These are phyloP conservation scores for Epichloe festucae DNA, from an alignment of 2,329 filamentous ascomycete genomes.

Conservation along the genomic window DNA sequence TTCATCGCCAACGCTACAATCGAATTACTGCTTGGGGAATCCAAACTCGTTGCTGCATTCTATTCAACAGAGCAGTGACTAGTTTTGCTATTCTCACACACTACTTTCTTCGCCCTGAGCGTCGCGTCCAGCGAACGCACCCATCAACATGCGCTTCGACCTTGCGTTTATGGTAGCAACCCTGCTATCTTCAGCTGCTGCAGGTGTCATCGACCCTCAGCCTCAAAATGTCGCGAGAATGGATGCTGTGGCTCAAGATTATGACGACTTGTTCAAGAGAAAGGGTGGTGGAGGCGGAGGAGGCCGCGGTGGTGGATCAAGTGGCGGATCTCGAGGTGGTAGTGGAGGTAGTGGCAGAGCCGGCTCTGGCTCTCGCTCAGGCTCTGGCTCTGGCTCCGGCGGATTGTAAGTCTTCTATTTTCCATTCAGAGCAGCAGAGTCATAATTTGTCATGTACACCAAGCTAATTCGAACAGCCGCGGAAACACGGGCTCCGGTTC, in stretches of 20 bases:
- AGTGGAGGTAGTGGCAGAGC: constrained; percentile 12
- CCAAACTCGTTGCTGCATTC: too few species aligned
- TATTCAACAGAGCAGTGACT: too few species aligned
- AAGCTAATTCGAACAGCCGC: constrained; percentile 12
- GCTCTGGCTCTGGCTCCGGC: constrained; percentile 5
- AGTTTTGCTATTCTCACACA: background rate
- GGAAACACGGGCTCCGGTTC: constrained; percentile 17
- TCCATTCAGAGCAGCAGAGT: too few species aligned
- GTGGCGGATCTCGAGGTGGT: constrained; percentile 5
- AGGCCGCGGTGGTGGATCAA: constrained; percentile 27
- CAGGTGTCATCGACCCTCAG: constrained; percentile 8
- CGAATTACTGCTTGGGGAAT: too few species aligned
- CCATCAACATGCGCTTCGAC: constrained; percentile 7
- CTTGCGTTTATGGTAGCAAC: constrained; percentile 3
- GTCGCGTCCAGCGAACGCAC: background rate
- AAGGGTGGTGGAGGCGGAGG: constrained; percentile 43
- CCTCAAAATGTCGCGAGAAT: constrained; percentile 11
- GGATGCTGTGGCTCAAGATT: constrained; percentile 14
- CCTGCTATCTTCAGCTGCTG: constrained; percentile 5
- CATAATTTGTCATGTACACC: background rate
- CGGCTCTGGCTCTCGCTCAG: constrained; percentile 1
- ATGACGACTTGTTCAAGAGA: constrained; percentile 43
- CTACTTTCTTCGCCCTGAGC: background rate
- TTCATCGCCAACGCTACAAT: background rate
- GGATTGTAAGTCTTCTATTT: constrained; percentile 6